phyloP scores from a whole-genome alignment of 306 rosid genomes.

The Lathyrus aphaca region DNA sequence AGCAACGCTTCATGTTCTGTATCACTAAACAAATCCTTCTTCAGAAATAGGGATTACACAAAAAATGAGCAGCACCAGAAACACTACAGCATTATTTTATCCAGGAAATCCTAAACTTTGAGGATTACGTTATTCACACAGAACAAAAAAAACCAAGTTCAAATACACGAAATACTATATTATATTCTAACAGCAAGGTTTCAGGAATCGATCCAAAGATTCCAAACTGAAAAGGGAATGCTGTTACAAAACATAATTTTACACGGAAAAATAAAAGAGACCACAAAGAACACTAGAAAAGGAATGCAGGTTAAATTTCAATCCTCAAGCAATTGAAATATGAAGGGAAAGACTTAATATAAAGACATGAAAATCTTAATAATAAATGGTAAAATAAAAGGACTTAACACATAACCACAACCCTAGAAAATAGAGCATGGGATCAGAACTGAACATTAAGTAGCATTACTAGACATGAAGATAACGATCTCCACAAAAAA shows the following conservation, averaged over 20 bases:
- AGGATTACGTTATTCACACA: neutral
- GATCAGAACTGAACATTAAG: neutral
- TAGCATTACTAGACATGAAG: neutral
- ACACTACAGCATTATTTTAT: slow-evolving; percentile 7
- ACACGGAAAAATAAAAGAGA: neutral
- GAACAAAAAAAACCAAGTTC: neutral
- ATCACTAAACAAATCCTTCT: slow-evolving; percentile 1
- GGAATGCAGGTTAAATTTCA: neutral
- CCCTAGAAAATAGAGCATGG: neutral
- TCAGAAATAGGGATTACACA: neutral
- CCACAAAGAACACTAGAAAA: neutral
- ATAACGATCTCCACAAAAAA: neutral
- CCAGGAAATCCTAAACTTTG: slow-evolving; percentile 6
- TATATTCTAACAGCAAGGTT: slow-evolving; percentile 5
- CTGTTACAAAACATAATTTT: neutral
- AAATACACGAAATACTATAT: neutral
- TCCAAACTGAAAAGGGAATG: too few relatives aligned
- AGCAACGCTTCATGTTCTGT: neutral
- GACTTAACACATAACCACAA: neutral
- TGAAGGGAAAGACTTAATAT: neutral
- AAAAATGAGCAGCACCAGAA: neutral
- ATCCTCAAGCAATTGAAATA: slow-evolving; percentile 7
- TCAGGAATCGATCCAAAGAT: neutral
- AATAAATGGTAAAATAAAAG: neutral
- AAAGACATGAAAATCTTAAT: neutral